Conservation (phyloP, 208 protist genomes). For the Leishmania aethiopica region DNA sequence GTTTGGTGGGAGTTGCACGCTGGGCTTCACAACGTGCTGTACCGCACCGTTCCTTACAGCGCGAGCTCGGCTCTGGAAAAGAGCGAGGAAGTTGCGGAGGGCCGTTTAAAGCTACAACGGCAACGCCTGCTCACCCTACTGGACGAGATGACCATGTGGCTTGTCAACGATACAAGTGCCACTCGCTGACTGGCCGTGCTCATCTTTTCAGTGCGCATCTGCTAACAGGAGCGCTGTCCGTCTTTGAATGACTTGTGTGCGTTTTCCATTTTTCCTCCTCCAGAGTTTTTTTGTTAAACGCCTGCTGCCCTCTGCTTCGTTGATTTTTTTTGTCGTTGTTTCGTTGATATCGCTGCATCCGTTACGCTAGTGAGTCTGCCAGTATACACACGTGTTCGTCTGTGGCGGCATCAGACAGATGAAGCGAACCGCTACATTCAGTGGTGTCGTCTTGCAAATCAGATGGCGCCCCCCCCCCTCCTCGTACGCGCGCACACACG, state of each 20-base stretch:
- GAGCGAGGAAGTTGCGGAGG: background rate
- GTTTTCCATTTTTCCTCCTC: background rate
- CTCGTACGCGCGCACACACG: background rate
- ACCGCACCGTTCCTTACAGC: background rate
- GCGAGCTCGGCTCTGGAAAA: background rate
- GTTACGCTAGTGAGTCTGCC: background rate
- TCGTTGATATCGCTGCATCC: background rate
- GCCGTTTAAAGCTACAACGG: slow-evolving; percentile 16
- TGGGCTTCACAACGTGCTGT: background rate
- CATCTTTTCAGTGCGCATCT: background rate
- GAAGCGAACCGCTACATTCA: background rate
- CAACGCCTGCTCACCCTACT: slow-evolving; percentile 8
- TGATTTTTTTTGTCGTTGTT: background rate
- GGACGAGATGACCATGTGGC: background rate
- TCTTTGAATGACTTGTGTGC: background rate
- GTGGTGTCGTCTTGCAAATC: background rate
- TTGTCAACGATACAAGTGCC: background rate
- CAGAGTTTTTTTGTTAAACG: background rate
- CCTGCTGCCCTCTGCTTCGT: slow-evolving; percentile 12
- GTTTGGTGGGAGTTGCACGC: background rate
- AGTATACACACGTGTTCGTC: background rate
- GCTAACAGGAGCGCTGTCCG: too few relatives aligned
- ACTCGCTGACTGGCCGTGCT: background rate
- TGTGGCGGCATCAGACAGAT: background rate
- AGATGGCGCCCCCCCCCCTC: background rate